phyloP scores from a whole-genome alignment of 495 filamentous ascomycete species.

The Cercophora samala region DNA sequence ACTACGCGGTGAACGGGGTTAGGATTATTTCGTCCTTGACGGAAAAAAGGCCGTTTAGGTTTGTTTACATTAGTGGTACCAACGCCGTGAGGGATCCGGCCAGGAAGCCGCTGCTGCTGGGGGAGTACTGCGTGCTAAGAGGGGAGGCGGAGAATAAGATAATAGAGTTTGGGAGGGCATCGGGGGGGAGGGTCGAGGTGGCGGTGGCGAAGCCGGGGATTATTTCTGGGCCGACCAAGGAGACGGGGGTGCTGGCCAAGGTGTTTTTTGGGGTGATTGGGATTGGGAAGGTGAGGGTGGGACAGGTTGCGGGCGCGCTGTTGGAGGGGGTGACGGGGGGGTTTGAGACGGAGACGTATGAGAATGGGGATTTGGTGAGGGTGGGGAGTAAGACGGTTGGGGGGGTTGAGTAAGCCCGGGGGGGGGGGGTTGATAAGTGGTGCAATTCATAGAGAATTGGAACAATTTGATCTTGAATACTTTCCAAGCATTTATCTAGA shows the following conservation, averaged over 20 bases:
- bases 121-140: conserved; percentile 43
- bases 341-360: conserved; percentile 46
- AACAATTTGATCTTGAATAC: too few relatives aligned
- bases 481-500: too few relatives aligned
- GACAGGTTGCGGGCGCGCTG: conserved; percentile 44
- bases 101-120: conserved; percentile 37
- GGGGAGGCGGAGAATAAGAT: conserved; percentile 45
- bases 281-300: conserved; percentile 37
- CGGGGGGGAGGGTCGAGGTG: conserved; percentile 32
- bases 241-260: not conserved
- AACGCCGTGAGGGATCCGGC: conserved; percentile 37
- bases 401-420: not conserved
- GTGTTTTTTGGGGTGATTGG: conserved; percentile 14
- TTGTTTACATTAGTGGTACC: conserved; percentile 48
- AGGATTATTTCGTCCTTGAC: conserved; percentile 34
- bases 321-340: conserved; percentile 45
- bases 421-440: too few relatives aligned
- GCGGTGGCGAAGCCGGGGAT: conserved; percentile 45
- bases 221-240: conserved; percentile 28
- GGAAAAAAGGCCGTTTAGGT: conserved; percentile 34
- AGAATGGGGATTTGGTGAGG: conserved; percentile 45
- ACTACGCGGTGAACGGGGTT: conserved; percentile 42
- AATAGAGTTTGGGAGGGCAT: conserved; percentile 35
- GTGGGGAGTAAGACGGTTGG: conserved; percentile 18
- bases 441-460: not conserved